Evolutionary conservation across 139 green algal species (phyloP), one percentile per base, ranked within the genome.

Genomic region (Astrephomene gubernaculifera): DNA sequence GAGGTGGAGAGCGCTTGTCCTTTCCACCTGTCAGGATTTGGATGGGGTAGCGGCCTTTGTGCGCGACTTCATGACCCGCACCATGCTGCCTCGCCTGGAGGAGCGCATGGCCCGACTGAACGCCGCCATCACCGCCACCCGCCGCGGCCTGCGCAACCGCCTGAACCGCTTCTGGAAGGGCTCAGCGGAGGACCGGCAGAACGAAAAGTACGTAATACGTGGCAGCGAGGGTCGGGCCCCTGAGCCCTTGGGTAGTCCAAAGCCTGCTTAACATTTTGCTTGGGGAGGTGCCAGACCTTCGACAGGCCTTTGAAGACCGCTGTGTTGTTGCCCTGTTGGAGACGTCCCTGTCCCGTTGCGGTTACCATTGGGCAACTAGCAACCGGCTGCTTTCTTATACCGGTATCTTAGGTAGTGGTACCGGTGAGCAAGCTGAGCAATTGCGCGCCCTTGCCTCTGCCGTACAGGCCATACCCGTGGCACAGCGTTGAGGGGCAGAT

Each of bases 61-160:
- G 54, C 64, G 79, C 2, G 81, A 88, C 4, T 88, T 93, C 33
- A 39, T 72, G 36, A 65, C 73, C 9, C 74, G 75, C n/a, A 89
- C 81, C 14, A 49, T 94, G 74, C 87, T 94, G 67, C 91, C 91
- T 2, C 39, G 52, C 12, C 72, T 94, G 38, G 89, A 92, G 81
- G 89, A 92, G 67, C 86, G 91, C 33, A 81, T 91, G 22, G 38
- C 70, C 17, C 89, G 88, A 24, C 83, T 94, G 33, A 91, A 94
- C 63, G 52, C 87, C 12, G 73, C 63, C 57, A 88, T 94, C 64
- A 91, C 89, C 0, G 86, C 91, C 21, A 93, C 91, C 0, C 85
- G 97, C 31, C 92, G 94, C 53, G 96, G 96, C 17, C 89, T 99
- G 33, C 91, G 92, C 33, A 99, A 99, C 90, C 94, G 98, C 54